Evolutionary conservation across 495 filamentous ascomycete species (phyloP), one percentile per base, ranked within the genome.

Genomic region (Annulohypoxylon nitens): DNA sequence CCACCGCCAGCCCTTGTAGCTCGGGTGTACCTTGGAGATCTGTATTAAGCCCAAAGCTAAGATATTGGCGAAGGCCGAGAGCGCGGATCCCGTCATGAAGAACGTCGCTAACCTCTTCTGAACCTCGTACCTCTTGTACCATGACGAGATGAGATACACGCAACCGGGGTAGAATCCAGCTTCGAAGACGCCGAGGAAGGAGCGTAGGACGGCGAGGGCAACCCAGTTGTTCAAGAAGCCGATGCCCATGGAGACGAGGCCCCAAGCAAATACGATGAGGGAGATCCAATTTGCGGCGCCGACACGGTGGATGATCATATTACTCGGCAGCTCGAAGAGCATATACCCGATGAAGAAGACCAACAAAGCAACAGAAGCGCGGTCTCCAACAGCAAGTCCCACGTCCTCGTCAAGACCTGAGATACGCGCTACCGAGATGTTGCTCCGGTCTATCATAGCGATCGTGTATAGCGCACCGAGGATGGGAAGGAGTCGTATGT

Each of bases 261-360:
- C 88, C 89, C 89, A 91, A 0, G 83, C 61, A 30, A 86, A 76
- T 14, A 86, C 88, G 60, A 91, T 85, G 18, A 83, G 80, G 0
- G 87, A 84, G 14, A 92, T 78, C 89, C 89, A 91, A 51, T 89
- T 80, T 45, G 83, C 87, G 3, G 89, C 86, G 48, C 85, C 78
- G 14, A 89, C 68, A 57, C 81, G 83, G 71, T 89, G 88, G 68
- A 96, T 86, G 16, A 96, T 77, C 62, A 96, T 76, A 75, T 96
- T 95, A 23, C 91, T 93, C 61, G 91, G 74, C 0, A 92, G 61
- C 69, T 77, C 78, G 45, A 78, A 75, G 7, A 79, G 30, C 61
- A 78, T 72, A 65, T 81, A 81, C 1, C 77, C 74, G 34, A 81
- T 64, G 69, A 81, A 81, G 74, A 76, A 78, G 72, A 94, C 88